phyloP scores from a whole-genome alignment of 345 rosid genomes.

The Turritis glabra region DNA sequence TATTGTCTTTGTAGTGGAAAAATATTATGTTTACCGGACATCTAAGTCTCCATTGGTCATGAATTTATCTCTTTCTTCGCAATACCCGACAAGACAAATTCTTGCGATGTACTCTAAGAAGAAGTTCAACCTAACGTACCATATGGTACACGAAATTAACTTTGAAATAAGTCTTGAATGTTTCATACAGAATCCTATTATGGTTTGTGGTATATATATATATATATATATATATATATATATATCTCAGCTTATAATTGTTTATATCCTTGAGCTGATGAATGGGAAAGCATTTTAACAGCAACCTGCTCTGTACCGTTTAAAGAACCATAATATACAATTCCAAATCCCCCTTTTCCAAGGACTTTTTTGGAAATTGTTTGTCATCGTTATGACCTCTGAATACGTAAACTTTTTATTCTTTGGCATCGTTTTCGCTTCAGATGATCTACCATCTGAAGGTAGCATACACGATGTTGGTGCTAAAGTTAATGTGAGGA shows the following conservation, averaged over 20 bases:
- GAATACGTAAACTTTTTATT: conserved; percentile 33
- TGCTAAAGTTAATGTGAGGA: background rate
- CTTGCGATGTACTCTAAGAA: too few relatives aligned
- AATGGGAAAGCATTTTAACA: conserved; percentile 38
- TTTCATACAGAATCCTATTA: too few relatives aligned
- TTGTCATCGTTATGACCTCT: conserved; percentile 43
- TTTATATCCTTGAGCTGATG: conserved; percentile 38
- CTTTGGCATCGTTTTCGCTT: conserved; percentile 1
- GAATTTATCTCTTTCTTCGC: too few relatives aligned
- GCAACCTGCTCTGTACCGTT: conserved; percentile 29
- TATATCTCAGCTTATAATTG: background rate
- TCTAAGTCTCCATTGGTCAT: too few relatives aligned
- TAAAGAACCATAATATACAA: conserved; percentile 46
- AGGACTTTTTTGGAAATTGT: conserved; percentile 43
- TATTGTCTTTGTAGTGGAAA: too few relatives aligned
- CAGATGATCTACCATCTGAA: background rate
- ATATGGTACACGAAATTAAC: too few relatives aligned
- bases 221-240: too few relatives aligned
- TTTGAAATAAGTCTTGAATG: too few relatives aligned
- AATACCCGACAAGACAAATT: too few relatives aligned
- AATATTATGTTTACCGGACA: too few relatives aligned
- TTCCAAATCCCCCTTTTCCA: conserved; percentile 63
- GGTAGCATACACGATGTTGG: conserved; percentile 24
- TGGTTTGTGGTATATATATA: too few relatives aligned
- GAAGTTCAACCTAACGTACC: too few relatives aligned